phyloP scores from a whole-genome alignment of 106 monocot species.

The Iris macrosiphon region DNA sequence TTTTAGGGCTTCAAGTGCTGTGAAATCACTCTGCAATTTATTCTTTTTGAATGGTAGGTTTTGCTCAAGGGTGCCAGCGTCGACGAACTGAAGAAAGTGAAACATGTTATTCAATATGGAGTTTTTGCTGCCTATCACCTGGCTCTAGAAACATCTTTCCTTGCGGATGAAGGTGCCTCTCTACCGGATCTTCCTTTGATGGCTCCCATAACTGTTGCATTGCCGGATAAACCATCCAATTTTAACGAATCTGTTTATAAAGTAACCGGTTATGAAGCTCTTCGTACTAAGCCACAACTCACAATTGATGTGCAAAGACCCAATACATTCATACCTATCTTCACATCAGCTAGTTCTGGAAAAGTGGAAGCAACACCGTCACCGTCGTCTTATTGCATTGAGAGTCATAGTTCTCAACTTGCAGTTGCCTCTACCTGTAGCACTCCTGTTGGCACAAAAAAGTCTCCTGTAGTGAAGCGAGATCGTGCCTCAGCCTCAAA shows the following conservation, averaged over 20 bases:
- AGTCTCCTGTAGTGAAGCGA: slow-evolving; percentile 3
- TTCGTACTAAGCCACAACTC: slow-evolving; percentile 11
- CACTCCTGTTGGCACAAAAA: slow-evolving; percentile 14
- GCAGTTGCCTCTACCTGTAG: slow-evolving; percentile 3
- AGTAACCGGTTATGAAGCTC: slow-evolving; percentile 35
- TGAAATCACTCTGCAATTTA: not conserved
- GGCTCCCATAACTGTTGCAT: slow-evolving; percentile 60
- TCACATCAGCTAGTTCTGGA: not conserved
- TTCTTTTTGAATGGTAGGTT: slow-evolving; percentile 23
- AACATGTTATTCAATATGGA: slow-evolving; percentile 69
- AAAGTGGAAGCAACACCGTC: slow-evolving; percentile 6
- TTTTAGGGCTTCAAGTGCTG: not conserved
- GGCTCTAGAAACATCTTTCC: slow-evolving; percentile 72
- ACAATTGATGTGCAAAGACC: slow-evolving; percentile 4
- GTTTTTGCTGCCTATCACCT: slow-evolving; percentile 74
- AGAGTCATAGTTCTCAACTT: not conserved
- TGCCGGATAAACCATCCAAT: slow-evolving; percentile 51
- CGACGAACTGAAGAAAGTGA: slow-evolving; percentile 65
- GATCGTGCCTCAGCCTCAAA: slow-evolving; percentile 1
- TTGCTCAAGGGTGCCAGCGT: slow-evolving; percentile 55
- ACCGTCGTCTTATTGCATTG: not conserved
- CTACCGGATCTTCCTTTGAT: slow-evolving; percentile 52
- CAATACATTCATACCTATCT: not conserved
- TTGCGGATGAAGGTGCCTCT: slow-evolving; percentile 76
- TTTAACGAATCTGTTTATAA: slow-evolving; percentile 44